Evolutionary conservation across 345 rosid species (phyloP).

Genomic region (Nasturtium officinale): DNA sequence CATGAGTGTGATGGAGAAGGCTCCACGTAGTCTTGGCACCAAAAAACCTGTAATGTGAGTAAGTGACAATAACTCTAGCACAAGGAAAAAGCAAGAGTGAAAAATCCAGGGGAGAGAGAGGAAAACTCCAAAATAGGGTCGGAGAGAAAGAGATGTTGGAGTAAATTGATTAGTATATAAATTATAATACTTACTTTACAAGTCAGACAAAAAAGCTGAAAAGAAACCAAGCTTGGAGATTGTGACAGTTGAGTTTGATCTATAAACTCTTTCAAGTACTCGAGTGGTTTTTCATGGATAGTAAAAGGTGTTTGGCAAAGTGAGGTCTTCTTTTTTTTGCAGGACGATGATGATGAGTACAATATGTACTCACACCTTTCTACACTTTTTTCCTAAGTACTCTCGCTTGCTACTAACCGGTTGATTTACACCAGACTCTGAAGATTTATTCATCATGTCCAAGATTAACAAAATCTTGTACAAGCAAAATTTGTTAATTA

Average conservation of each 20-base stretch:
- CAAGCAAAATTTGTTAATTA: no score
- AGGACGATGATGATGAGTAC: no score
- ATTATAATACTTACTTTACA: constrained; percentile 13
- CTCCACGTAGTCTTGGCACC: constrained; percentile 20
- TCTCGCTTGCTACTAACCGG: not conserved
- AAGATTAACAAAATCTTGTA: not conserved
- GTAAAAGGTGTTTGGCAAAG: no score
- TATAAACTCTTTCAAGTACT: constrained; percentile 36
- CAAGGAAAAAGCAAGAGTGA: constrained; percentile 32
- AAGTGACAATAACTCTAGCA: constrained; percentile 26
- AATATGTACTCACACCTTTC: constrained; percentile 27
- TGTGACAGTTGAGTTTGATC: constrained; percentile 33
- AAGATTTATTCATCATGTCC: not conserved
- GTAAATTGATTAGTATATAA: constrained; percentile 17
- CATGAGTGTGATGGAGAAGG: constrained; percentile 26
- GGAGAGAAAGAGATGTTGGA: constrained; percentile 24
- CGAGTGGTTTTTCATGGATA: constrained; percentile 33
- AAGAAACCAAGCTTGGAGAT: constrained; percentile 18
- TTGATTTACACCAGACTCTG: constrained; percentile 1
- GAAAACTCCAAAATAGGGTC: constrained; percentile 27
- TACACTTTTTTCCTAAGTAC: constrained; percentile 13
- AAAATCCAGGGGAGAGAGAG: constrained; percentile 1
- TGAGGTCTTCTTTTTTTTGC: no score
- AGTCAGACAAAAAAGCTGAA: constrained; percentile 9
- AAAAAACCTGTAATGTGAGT: constrained; percentile 21